Conservation (phyloP, 331 rosid species). For the Acacia pycnantha region DNA sequence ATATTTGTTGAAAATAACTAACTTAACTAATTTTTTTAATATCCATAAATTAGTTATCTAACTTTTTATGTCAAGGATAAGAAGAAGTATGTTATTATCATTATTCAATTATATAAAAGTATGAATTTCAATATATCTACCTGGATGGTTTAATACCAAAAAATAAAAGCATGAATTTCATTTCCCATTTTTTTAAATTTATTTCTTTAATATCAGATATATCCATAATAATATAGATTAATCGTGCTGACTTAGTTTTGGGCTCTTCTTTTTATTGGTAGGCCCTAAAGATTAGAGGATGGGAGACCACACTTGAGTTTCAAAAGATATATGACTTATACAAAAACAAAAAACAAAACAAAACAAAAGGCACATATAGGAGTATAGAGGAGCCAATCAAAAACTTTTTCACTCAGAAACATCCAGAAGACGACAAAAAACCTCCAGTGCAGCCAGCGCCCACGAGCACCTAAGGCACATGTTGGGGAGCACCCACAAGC, state of each 20-base stretch:
- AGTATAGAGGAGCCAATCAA: background rate
- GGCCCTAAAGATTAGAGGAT: background rate
- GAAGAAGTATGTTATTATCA: no score
- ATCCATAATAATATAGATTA: no score
- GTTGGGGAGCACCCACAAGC: background rate
- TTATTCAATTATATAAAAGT: no score
- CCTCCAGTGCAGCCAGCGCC: background rate
- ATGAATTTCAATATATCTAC: background rate
- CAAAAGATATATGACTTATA: no score
- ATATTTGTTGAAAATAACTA: no score
- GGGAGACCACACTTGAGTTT: background rate
- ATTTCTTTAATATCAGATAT: no score
- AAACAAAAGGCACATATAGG: no score
- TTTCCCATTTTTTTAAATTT: background rate
- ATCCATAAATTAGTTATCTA: no score
- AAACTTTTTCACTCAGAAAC: background rate
- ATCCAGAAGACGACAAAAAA: background rate
- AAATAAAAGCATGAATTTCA: background rate
- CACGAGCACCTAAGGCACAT: background rate
- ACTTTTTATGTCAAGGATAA: no score
- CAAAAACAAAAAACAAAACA: no score
- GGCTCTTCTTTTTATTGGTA: background rate
- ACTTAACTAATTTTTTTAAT: no score
- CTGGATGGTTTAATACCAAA: no score
- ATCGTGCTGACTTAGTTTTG: background rate